Evolutionary conservation across 768 basidiomycete genomes (phyloP), one percentile per base, ranked within the genome.

Genomic region (Mycena crocata): DNA sequence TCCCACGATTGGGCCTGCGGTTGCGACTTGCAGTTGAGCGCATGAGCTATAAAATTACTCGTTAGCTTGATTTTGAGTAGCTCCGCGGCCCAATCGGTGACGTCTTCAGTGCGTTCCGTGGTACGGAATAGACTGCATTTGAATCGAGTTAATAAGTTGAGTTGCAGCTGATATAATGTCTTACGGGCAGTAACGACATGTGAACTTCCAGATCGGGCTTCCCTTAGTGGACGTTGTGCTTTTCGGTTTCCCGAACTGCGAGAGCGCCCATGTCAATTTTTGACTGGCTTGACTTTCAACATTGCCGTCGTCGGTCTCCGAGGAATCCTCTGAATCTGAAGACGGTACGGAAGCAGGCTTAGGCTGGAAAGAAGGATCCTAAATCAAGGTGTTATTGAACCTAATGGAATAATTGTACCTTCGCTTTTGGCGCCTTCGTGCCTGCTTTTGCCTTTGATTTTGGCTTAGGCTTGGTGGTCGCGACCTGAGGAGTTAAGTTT

Each of bases 21-120:
- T 5, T 52, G 66, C 5, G 26, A 23, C 6, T 31, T 24, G 32
- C 66, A 67, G 5, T 37, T 35, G 21, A 56, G 54, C 19, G 52
- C 54, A 34, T 67, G 58, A 9, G 14, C 30, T 21, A 62, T 61
- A 21, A 62, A 67, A 48, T 62, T 67, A 31, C 66, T 62, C 26
- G 58, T 26, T 10, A 12, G 34, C 45, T 51, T 62, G 37, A 63
- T 37, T 24, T 58, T 68, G 5, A 28, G 1, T 12, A 46, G 49
- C 32, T 68, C 66, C 2, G 39, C 3, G 8, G 54, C 61, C 39
- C 52, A 63, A 19, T 44, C 37, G 15, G 24, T n/a, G 23, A 66
- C 19, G 8, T 46, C 54, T 1, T 56, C 58, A 1, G 57, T 39
- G 8, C 65, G 65, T 8, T 44, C 19, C 3, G 21, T 24, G 24